Evolutionary conservation across 208 protist genomes (phyloP).

Genomic region (Leishmania turanica): DNA sequence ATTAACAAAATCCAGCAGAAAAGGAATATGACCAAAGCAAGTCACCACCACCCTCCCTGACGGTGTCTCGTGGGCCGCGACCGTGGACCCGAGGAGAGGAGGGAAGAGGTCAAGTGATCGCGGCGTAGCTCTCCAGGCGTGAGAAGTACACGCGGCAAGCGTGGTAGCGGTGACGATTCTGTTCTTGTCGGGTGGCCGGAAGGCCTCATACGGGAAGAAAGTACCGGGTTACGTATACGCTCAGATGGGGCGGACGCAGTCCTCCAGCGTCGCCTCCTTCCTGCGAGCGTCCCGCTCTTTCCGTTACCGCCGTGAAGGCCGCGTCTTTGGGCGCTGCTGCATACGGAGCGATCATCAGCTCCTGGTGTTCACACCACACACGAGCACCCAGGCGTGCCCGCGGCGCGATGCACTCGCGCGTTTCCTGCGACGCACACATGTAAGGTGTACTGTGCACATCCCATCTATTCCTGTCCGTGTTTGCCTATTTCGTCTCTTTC

Average conservation of each 20-base stretch:
- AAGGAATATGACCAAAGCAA: not conserved
- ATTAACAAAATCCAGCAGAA: constrained; percentile 1
- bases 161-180: not conserved
- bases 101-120: not conserved
- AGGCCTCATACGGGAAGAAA: not conserved
- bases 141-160: not conserved
- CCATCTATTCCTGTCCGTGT: not conserved
- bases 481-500: not conserved
- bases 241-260: not conserved
- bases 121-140: not conserved
- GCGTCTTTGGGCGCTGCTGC: not conserved
- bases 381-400: not conserved
- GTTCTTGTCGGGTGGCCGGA: constrained; percentile 1
- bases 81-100: not conserved
- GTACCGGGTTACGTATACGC: not conserved
- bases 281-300: not conserved
- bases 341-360: not conserved
- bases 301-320: not conserved
- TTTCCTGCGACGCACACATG: not conserved
- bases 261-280: not conserved
- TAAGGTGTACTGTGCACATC: not conserved
- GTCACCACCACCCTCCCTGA: not conserved
- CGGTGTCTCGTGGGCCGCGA: not conserved
- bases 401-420: not conserved
- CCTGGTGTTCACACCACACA: not conserved